Evolutionary conservation across 1,139 yeast species (phyloP), one percentile per base, ranked within the genome.

Genomic region (Schizosaccharomyces versatilis): DNA sequence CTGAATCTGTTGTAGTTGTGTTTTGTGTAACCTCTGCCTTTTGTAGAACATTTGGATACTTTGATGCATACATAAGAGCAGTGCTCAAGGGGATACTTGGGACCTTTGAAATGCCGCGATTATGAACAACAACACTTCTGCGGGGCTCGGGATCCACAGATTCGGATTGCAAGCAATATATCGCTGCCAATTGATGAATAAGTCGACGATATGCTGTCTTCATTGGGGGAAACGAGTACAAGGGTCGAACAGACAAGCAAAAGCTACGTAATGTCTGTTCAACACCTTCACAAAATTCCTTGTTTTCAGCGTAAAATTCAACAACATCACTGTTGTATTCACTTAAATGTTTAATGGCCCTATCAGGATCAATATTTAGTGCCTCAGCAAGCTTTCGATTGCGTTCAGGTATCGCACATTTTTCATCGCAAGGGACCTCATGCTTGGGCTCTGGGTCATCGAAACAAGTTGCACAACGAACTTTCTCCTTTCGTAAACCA

Each of bases 81-180:
- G 19, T 38, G 8, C 12, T 17, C 6, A 49, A n/a, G 14, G 19
- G 12, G 15, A 39, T 17, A 10, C 14, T 32, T 9, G 52, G 52
- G 7, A 7, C n/a, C 32, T 38, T 49, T 7, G 24, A 7, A 7
- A 17, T n/a, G 5, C 42, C 42, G 19, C 59, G 60, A 38, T 59
- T 68, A 56, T 75, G 76, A 12, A 85, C 71, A 58, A 76, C 80
- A 0, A 84, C 88, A 12, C 81, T 76, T 59, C 95, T 68, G 56
- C 77, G 73, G 0, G 95, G 95, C 60, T 84, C 95, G 1, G 76
- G 76, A 64, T 84, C 95, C 61, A 83, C 88, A 1, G 90, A 77
- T 62, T 83, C 86, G 0, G 82, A 72, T 61, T 76, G 78, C 14
- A 85, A 63, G 7, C 73, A 71, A 64, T 72, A 84, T 0, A 76